Conservation (phyloP, 1,284 basidiomycete species). For the Pseudomicrostroma phylloplanum region DNA sequence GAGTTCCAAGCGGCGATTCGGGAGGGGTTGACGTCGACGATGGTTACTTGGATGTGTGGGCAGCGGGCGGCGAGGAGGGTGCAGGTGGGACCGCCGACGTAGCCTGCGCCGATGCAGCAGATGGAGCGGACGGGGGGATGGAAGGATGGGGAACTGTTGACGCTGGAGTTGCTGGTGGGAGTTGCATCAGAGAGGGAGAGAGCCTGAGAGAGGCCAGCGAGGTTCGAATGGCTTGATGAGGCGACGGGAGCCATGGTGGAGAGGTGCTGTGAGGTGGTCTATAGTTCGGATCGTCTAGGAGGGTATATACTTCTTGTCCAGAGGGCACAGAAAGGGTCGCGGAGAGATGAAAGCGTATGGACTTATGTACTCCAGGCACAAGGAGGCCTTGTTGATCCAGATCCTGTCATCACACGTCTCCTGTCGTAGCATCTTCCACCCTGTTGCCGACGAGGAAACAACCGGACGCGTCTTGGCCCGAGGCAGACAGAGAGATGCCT, state of each 20-base stretch:
- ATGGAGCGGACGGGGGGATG: conserved; percentile 29
- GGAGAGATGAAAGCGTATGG: neutral
- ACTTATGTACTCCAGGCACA: neutral
- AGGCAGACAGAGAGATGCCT: no score
- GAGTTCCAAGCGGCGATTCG: conserved; percentile 95
- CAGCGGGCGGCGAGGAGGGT: conserved; percentile 91
- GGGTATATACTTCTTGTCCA: no score
- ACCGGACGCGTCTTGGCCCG: no score
- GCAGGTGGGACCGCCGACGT: conserved; percentile 74
- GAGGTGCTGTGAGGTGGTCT: no score
- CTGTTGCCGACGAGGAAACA: no score
- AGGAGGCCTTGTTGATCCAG: neutral
- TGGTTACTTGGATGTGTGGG: conserved; percentile 88
- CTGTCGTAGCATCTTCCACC: no score
- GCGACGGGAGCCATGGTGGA: conserved; percentile 4
- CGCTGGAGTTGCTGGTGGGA: neutral
- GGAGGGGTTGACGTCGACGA: conserved; percentile 91
- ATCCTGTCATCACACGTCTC: neutral
- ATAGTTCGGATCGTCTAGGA: neutral
- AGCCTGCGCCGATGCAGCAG: conserved; percentile 76
- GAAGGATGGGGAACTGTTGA: neutral
- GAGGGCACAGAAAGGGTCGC: neutral
- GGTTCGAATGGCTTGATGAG: neutral
- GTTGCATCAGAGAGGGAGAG: neutral
- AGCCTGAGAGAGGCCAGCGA: neutral